These are phyloP conservation scores for Rubroboletus pulcherrimus DNA, from an alignment of 768 basidiomycete genomes.

Conservation along the genomic window DNA sequence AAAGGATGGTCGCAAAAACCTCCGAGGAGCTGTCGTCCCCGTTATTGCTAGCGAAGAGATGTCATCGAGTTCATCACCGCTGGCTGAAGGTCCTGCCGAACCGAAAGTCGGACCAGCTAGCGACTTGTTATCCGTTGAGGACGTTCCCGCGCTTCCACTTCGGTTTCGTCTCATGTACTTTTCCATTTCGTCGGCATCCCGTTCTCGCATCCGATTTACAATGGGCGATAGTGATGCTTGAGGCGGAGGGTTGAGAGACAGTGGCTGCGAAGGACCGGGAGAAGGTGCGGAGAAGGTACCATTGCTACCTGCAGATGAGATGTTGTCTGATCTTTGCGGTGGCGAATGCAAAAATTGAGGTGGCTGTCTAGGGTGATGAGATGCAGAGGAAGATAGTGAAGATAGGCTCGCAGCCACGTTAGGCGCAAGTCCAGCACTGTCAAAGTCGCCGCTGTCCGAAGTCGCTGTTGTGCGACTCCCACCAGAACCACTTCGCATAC, in stretches of 20 bases:
- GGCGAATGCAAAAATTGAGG: slow-evolving; percentile 40
- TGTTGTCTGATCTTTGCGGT: slow-evolving; percentile 34
- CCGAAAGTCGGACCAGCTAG: slow-evolving; percentile 47
- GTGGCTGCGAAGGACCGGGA: slow-evolving; percentile 34
- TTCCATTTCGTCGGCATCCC: slow-evolving; percentile 85
- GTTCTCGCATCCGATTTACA: slow-evolving; percentile 74
- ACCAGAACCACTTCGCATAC: slow-evolving; percentile 78
- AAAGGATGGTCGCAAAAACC: slow-evolving; percentile 61
- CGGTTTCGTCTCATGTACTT: slow-evolving; percentile 80
- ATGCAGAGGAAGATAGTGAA: slow-evolving; percentile 61
- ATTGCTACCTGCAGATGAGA: slow-evolving; percentile 33
- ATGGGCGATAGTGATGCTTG: slow-evolving; percentile 66
- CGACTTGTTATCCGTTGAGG: slow-evolving; percentile 69
- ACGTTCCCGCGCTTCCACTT: slow-evolving; percentile 72
- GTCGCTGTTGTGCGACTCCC: slow-evolving; percentile 74
- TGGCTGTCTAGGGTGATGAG: slow-evolving; percentile 44
- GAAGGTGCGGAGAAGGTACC: slow-evolving; percentile 38
- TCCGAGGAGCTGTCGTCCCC: slow-evolving; percentile 57
- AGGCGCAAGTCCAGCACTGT: slow-evolving; percentile 40
- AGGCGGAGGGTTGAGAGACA: slow-evolving; percentile 35
- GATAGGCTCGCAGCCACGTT: slow-evolving; percentile 45
- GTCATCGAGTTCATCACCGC: slow-evolving; percentile 52
- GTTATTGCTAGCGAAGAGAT: slow-evolving; percentile 44
- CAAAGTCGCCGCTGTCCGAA: slow-evolving; percentile 68
- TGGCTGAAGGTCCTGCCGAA: slow-evolving; percentile 48